These are phyloP conservation scores for Marchantia polymorpha DNA, from an alignment of 225 moss, liverwort and hornwort species.

Conservation along the genomic window DNA sequence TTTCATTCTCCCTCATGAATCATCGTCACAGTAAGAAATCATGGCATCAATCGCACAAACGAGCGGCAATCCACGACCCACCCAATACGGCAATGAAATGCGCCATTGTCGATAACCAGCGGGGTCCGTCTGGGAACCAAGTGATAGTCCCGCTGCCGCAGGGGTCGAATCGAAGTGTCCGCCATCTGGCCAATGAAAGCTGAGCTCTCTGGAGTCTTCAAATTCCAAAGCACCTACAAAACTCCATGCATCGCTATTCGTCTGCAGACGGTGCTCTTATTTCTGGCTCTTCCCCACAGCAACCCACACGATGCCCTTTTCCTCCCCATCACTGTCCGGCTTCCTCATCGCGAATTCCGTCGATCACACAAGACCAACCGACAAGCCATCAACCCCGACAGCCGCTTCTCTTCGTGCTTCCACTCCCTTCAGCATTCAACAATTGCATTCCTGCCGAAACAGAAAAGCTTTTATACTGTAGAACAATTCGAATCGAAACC, in stretches of 20 bases:
- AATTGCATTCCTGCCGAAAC: not conserved
- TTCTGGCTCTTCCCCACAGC: not conserved
- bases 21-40: not conserved
- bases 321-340: not conserved
- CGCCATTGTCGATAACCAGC: constrained; percentile 87
- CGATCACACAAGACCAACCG: too few relatives aligned
- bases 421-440: not conserved
- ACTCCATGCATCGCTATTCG: not conserved
- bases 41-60: not conserved
- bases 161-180: constrained; percentile 41
- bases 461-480: too few relatives aligned
- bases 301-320: not conserved
- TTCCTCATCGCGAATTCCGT: too few relatives aligned
- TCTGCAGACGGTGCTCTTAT: not conserved
- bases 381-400: too few relatives aligned
- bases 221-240: not conserved
- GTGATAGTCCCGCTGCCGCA: constrained; percentile 64
- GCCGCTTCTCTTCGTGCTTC: too few relatives aligned
- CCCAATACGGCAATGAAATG: constrained; percentile 89
- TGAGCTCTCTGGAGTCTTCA: not conserved
- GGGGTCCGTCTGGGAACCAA: constrained; percentile 47
- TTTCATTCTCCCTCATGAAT: too few relatives aligned
- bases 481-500: not conserved
- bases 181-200: not conserved
- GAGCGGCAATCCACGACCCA: constrained; percentile 1